These are phyloP conservation scores for Ceratobasidium sp. DNA, from an alignment of 1,284 basidiomycete genomes.

Conservation along the genomic window DNA sequence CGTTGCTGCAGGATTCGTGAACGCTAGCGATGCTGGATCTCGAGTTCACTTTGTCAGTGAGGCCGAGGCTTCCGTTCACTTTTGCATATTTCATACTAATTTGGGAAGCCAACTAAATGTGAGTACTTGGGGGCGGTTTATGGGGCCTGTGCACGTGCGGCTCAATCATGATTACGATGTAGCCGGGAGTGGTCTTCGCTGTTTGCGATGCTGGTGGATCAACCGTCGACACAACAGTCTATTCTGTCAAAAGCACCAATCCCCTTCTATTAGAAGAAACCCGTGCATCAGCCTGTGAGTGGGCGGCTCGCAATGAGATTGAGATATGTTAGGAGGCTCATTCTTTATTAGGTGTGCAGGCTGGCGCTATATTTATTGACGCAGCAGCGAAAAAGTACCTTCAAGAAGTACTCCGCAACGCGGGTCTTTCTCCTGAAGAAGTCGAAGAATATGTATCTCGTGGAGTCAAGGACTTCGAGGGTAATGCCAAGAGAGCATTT, in stretches of 20 bases:
- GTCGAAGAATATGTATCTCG: conserved; percentile 8
- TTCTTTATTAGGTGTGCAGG: conserved; percentile 35
- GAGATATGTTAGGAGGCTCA: too few species aligned
- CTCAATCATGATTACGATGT: too few species aligned
- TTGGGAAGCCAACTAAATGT: background rate
- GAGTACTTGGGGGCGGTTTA: background rate
- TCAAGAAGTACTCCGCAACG: background rate
- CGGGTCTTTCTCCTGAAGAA: conserved; percentile 4
- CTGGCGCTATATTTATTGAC: conserved; percentile 35
- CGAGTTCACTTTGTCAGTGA: conserved; percentile 5
- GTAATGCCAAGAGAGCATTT: conserved; percentile 31
- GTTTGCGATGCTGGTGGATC: conserved; percentile 22
- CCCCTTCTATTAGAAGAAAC: conserved; percentile 28
- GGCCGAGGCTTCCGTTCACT: conserved; percentile 12
- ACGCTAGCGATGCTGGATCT: background rate
- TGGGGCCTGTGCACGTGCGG: too few species aligned
- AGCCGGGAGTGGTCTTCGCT: background rate
- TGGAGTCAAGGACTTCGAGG: conserved; percentile 30
- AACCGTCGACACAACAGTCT: conserved; percentile 17
- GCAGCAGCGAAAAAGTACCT: conserved; percentile 8
- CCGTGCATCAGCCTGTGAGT: conserved; percentile 38
- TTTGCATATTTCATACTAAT: conserved; percentile 10
- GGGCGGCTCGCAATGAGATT: too few species aligned
- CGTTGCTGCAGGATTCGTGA: background rate
- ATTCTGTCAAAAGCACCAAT: background rate